A percentile compares a stretch with the other conserved stretches of the same genome.
Evolutionary conservation across 345 rosid genomes (phyloP).

Genomic region (Salix brachista): DNA sequence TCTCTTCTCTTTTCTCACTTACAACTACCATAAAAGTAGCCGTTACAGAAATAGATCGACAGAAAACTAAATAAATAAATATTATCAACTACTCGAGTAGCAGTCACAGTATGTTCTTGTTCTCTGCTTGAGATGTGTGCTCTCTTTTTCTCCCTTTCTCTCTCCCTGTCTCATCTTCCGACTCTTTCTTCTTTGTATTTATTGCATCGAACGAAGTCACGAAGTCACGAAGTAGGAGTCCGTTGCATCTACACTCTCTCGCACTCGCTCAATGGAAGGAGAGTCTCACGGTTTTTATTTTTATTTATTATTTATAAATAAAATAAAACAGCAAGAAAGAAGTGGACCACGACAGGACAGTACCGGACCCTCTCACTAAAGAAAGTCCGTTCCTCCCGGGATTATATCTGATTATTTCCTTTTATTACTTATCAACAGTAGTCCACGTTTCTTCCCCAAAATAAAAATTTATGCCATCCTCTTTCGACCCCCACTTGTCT

Average conservation of each 20-base stretch:
- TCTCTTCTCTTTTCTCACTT: background rate
- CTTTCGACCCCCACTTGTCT: no score
- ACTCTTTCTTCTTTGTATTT: background rate
- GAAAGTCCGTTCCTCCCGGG: background rate
- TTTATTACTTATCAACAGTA: background rate
- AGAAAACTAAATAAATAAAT: background rate
- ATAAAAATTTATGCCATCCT: background rate
- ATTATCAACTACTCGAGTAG: background rate
- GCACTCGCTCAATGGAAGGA: no score
- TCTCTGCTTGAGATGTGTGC: conserved; percentile 22
- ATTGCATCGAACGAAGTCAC: background rate
- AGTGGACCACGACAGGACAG: background rate
- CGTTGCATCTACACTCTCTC: background rate
- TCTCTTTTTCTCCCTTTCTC: conserved; percentile 10
- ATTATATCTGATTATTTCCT: background rate
- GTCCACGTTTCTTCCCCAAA: background rate
- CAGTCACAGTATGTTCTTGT: background rate
- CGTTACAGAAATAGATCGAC: conserved; percentile 22
- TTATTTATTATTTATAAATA: background rate
- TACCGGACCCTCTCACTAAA: background rate
- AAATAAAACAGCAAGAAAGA: background rate
- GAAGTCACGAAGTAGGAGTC: no score
- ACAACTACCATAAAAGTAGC: conserved; percentile 16
- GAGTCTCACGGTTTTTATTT: background rate
- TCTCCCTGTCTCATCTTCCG: conserved; percentile 1